These are phyloP conservation scores for Debaryomyces subglobosus DNA, from an alignment of 1,139 yeast genomes.

Conservation along the genomic window DNA sequence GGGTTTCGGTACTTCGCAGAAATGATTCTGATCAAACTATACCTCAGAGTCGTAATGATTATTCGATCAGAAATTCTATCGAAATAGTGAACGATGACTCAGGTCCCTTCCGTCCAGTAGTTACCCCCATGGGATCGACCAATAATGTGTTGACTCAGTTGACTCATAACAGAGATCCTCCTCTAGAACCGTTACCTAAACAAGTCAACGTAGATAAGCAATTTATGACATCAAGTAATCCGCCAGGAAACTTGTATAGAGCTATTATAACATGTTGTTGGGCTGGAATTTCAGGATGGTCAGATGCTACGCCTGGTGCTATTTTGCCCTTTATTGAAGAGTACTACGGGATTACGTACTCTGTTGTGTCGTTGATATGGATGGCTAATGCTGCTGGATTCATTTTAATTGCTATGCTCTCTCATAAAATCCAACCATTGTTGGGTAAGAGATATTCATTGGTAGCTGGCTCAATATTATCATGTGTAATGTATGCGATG, in stretches of 20 bases:
- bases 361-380: constrained; percentile 49
- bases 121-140: constrained; percentile 15
- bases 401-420: constrained; percentile 41
- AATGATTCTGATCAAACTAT: constrained; percentile 12
- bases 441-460: constrained; percentile 45
- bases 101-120: constrained; percentile 12
- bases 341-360: constrained; percentile 37
- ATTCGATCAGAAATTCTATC: neutral
- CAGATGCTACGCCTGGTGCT: constrained; percentile 54
- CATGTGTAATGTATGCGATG: constrained; percentile 41
- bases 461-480: constrained; percentile 37
- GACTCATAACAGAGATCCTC: neutral
- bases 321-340: constrained; percentile 46
- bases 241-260: constrained; percentile 49
- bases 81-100: neutral
- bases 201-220: constrained; percentile 12
- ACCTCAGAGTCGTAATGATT: neutral
- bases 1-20: constrained; percentile 15
- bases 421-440: constrained; percentile 42
- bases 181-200: constrained; percentile 9
- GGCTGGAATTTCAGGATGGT: constrained; percentile 39
- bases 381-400: constrained; percentile 49
- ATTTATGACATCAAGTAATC: constrained; percentile 32
- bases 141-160: constrained; percentile 15
- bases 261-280: constrained; percentile 45